A percentile compares a stretch with the other conserved stretches of the same genome.
phyloP scores from a whole-genome alignment of 352 stramenopile species.

The Pseudoperonospora humuli region DNA sequence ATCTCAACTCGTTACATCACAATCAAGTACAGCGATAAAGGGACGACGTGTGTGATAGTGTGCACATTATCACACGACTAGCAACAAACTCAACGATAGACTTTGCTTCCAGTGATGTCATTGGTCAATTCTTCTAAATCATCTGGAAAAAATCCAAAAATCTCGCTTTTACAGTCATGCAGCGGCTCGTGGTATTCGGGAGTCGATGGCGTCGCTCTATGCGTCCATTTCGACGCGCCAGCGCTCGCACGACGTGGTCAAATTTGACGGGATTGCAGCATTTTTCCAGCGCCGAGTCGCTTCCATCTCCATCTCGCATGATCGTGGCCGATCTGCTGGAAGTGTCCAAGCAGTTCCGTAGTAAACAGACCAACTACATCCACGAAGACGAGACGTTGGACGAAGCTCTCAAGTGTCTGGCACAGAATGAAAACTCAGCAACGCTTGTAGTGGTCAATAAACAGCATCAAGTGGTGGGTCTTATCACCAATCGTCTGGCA shows the following conservation, averaged over 20 bases:
- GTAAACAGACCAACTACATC: conserved; percentile 69
- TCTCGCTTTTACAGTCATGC: conserved; percentile 4
- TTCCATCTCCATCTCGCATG: conserved; percentile 37
- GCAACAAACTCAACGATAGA: background rate
- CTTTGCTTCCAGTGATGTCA: background rate
- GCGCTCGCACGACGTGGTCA: background rate
- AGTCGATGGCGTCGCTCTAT: conserved; percentile 10
- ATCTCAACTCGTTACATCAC: no score
- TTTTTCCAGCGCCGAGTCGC: conserved; percentile 16
- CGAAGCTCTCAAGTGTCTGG: conserved; percentile 58
- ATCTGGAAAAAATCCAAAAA: background rate
- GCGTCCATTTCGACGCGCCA: conserved; percentile 1
- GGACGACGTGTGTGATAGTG: no score
- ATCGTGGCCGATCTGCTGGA: conserved; percentile 62
- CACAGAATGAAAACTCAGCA: conserved; percentile 67
- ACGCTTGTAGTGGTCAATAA: conserved; percentile 70
- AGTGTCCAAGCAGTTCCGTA: conserved; percentile 63
- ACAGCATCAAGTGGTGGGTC: conserved; percentile 58
- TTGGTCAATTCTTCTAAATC: background rate
- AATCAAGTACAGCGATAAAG: no score
- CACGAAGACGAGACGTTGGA: conserved; percentile 48
- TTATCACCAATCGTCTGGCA: conserved; percentile 71
- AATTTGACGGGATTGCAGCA: background rate
- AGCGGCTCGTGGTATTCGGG: conserved; percentile 6
- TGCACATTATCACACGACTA: no score